phyloP scores from a whole-genome alignment of 2,329 filamentous ascomycete species.

The Exophiala lecanii-corni region DNA sequence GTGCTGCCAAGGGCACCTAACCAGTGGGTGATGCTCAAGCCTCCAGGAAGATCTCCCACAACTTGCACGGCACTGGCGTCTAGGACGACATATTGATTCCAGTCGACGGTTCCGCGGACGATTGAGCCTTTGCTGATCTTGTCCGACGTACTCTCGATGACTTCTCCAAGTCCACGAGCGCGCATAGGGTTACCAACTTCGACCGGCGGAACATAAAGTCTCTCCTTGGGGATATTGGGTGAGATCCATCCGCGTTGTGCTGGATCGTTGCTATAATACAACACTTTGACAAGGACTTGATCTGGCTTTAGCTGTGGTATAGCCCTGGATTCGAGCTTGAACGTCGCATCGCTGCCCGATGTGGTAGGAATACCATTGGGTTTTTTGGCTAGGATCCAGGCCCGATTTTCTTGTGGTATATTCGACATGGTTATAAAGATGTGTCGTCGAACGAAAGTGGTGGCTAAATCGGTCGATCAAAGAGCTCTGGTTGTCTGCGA shows the following conservation, averaged over 20 bases:
- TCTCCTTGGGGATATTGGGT: slow-evolving; percentile 30
- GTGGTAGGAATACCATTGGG: slow-evolving; percentile 10
- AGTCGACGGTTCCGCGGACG: slow-evolving; percentile 32
- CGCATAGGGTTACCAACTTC: slow-evolving; percentile 37
- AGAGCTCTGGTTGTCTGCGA: no score
- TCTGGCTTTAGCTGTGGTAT: slow-evolving; percentile 29
- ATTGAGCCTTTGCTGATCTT: slow-evolving; percentile 32
- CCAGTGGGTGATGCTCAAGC: slow-evolving; percentile 39
- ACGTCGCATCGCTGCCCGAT: slow-evolving; percentile 8
- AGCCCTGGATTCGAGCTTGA: slow-evolving; percentile 7
- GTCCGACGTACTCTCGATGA: slow-evolving; percentile 33
- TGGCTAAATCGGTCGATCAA: no score
- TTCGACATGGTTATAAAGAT: no score
- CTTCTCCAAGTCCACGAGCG: slow-evolving; percentile 33
- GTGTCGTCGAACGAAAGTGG: no score
- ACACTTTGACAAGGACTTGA: slow-evolving; percentile 44
- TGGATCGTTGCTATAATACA: slow-evolving; percentile 51
- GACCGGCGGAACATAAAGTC: slow-evolving; percentile 47
- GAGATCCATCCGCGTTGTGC: slow-evolving; percentile 51
- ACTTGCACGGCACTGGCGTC: slow-evolving; percentile 12
- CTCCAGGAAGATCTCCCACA: slow-evolving; percentile 5
- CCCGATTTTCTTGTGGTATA: slow-evolving; percentile 4
- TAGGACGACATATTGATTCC: slow-evolving; percentile 39
- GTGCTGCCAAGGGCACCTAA: slow-evolving; percentile 11
- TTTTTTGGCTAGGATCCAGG: slow-evolving; percentile 14